Evolutionary conservation across 495 filamentous ascomycete species (phyloP).

Genomic region (Penicillium atrosanguineum): DNA sequence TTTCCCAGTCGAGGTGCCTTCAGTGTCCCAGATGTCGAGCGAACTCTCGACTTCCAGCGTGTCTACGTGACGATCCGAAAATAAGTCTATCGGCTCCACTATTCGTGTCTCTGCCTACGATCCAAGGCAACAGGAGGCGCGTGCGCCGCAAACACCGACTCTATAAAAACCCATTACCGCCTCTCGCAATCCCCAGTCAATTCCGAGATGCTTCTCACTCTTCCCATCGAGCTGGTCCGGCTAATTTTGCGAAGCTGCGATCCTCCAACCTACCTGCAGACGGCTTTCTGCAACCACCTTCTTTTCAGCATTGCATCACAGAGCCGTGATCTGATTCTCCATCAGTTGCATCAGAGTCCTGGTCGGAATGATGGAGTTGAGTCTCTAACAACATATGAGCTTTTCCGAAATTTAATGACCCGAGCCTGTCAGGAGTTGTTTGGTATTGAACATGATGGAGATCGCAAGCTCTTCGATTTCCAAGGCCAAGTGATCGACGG

Average conservation of each 20-base stretch:
- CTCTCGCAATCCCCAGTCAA: neutral
- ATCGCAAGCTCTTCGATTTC: constrained; percentile 25
- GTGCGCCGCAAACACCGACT: constrained; percentile 1
- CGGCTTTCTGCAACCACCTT: constrained; percentile 28
- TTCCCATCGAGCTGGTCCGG: constrained; percentile 42
- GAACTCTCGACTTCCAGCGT: neutral
- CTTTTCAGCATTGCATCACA: constrained; percentile 87
- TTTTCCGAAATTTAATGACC: constrained; percentile 28
- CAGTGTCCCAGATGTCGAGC: neutral
- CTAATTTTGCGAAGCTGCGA: constrained; percentile 35
- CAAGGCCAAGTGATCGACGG: constrained; percentile 22
- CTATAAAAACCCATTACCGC: constrained; percentile 1
- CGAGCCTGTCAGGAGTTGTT: constrained; percentile 28
- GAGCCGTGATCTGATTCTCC: constrained; percentile 46
- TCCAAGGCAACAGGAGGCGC: constrained; percentile 4
- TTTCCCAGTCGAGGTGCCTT: neutral
- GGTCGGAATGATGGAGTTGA: constrained; percentile 18
- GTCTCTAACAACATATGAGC: constrained; percentile 15
- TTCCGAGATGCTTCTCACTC: constrained; percentile 29
- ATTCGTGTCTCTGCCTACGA: neutral
- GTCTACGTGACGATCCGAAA: neutral
- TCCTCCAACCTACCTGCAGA: constrained; percentile 34
- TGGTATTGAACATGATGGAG: constrained; percentile 29
- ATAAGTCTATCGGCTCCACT: neutral
- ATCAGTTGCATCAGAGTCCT: constrained; percentile 36